Evolutionary conservation across 2,329 filamentous ascomycete genomes (phyloP).

Genomic region (Phialophora macrospora): DNA sequence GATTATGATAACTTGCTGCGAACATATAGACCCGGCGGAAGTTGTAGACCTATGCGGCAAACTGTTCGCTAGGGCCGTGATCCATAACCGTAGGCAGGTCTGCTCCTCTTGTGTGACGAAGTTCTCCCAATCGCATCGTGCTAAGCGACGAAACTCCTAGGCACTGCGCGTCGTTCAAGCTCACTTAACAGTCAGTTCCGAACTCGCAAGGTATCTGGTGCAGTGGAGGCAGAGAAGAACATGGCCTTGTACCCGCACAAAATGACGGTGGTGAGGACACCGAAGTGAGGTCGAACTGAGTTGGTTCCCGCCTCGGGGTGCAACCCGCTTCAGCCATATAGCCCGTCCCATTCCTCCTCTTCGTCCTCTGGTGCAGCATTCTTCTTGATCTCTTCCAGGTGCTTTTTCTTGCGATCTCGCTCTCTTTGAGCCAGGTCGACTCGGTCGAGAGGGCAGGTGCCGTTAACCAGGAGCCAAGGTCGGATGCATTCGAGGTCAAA

Average conservation of each 20-base stretch:
- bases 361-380: conserved; percentile 46
- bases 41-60: background rate
- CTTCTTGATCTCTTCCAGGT: conserved; percentile 44
- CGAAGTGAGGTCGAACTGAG: background rate
- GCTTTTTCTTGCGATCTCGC: conserved; percentile 53
- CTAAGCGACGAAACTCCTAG: background rate
- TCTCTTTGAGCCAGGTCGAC: conserved; percentile 63
- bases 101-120: background rate
- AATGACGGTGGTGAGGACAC: background rate
- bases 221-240: background rate
- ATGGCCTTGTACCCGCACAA: background rate
- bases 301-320: background rate
- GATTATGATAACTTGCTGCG: background rate
- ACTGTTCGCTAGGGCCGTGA: background rate
- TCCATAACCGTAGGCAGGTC: background rate
- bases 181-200: background rate
- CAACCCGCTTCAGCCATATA: conserved; percentile 47
- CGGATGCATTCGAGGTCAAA: conserved; percentile 70
- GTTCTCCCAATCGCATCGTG: background rate
- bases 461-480: conserved; percentile 67
- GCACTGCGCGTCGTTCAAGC: background rate
- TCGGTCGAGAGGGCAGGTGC: conserved; percentile 67
- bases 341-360: conserved; percentile 56
- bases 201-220: background rate
- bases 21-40: background rate